Percentiles rank a stretch among this genome's conserved stretches.
Evolutionary conservation across 2,329 filamentous ascomycete genomes (phyloP).

Genomic region (Aureobasidium mangrovei): DNA sequence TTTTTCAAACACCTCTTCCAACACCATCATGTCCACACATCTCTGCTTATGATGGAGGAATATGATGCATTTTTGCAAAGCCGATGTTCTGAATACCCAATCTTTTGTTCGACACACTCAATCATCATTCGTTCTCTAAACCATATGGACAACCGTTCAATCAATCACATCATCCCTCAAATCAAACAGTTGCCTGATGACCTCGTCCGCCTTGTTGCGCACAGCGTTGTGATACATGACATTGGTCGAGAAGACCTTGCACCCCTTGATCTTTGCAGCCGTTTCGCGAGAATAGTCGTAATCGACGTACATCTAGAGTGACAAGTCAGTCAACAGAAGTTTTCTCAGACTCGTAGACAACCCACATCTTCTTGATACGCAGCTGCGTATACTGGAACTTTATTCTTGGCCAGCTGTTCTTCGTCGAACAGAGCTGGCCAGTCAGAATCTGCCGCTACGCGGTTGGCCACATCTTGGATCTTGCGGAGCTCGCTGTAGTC

Average conservation of each 20-base stretch:
- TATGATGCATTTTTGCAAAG: too few relatives aligned
- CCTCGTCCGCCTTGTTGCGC: conserved; percentile 62
- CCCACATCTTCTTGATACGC: conserved; percentile 55
- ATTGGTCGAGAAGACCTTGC: conserved; percentile 79
- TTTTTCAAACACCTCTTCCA: neutral
- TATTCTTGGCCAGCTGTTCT: conserved; percentile 62
- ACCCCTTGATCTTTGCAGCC: conserved; percentile 62
- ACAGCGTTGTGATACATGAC: conserved; percentile 80
- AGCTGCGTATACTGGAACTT: conserved; percentile 78
- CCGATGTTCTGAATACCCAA: too few relatives aligned
- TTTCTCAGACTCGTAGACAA: neutral
- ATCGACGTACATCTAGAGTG: conserved; percentile 74
- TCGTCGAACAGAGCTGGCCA: conserved; percentile 75
- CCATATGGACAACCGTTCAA: conserved; percentile 24
- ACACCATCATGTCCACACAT: neutral
- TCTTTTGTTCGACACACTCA: neutral
- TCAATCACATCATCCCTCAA: conserved; percentile 63
- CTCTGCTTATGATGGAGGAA: too few relatives aligned
- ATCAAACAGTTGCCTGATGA: conserved; percentile 66
- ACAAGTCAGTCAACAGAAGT: conserved; percentile 26
- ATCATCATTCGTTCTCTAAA: neutral
- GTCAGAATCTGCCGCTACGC: conserved; percentile 56
- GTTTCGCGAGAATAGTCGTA: conserved; percentile 65
- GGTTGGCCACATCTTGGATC: conserved; percentile 59
- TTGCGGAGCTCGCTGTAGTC: conserved; percentile 66